These are phyloP conservation scores for Graphilbum ipis-grandicollis DNA, from an alignment of 2,329 filamentous ascomycete species.

Conservation along the genomic window DNA sequence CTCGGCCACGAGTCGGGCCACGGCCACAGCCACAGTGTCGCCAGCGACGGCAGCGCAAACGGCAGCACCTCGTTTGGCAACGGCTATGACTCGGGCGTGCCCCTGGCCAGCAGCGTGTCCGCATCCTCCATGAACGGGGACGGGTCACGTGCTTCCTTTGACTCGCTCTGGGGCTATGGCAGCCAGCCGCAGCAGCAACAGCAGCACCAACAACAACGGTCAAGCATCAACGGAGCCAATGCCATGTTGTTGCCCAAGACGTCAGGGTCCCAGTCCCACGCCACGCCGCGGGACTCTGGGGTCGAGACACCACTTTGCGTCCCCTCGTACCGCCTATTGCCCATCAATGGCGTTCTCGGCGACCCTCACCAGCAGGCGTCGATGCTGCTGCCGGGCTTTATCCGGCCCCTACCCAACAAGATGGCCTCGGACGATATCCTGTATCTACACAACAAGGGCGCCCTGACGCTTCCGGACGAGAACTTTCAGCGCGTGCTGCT, in stretches of 20 bases:
- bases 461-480: slow-evolving; percentile 55
- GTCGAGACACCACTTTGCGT: too few species aligned
- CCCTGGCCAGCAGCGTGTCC: not conserved
- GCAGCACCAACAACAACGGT: slow-evolving; percentile 1
- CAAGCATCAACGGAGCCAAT: slow-evolving; percentile 1
- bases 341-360: slow-evolving; percentile 12
- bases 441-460: slow-evolving; percentile 72
- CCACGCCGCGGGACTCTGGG: too few species aligned
- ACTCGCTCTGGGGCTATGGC: not conserved
- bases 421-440: slow-evolving; percentile 68
- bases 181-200: not conserved
- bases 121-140: slow-evolving; percentile 1
- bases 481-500: slow-evolving; percentile 65
- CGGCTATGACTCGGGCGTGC: slow-evolving; percentile 1
- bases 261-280: too few species aligned
- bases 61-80: slow-evolving; percentile 1
- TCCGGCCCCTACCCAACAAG: slow-evolving; percentile 61
- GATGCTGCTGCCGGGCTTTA: slow-evolving; percentile 45
- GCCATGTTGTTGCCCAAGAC: slow-evolving; percentile 6
- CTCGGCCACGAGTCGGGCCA: slow-evolving; percentile 1
- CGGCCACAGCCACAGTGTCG: slow-evolving; percentile 1
- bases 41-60: slow-evolving; percentile 3
- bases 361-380: slow-evolving; percentile 12
- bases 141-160: not conserved
- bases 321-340: slow-evolving; percentile 7